Evolutionary conservation across 805 yeast species (phyloP).

Genomic region (Starmerella lactis-condensi): DNA sequence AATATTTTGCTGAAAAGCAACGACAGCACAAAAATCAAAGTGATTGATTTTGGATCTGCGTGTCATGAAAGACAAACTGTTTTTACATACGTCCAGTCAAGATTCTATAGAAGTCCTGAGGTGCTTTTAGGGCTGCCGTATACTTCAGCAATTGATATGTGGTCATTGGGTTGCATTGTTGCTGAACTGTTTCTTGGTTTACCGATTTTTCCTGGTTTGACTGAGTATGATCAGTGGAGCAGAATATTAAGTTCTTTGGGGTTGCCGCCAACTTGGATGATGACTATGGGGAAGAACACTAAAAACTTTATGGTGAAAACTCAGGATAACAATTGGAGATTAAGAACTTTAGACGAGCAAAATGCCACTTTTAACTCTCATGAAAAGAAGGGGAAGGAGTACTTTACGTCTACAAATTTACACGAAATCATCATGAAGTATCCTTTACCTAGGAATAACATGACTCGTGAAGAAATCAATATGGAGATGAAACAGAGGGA

Average conservation of each 20-base stretch:
- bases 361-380: conserved; percentile 26
- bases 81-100: conserved; percentile 78
- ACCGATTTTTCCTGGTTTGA: conserved; percentile 86
- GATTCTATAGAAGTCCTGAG: conserved; percentile 90
- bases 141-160: conserved; percentile 83
- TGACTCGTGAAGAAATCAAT: conserved; percentile 31
- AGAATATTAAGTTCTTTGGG: conserved; percentile 73
- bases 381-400: conserved; percentile 72
- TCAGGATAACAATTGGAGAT: conserved; percentile 22
- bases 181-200: conserved; percentile 81
- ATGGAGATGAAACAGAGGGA: conserved; percentile 56
- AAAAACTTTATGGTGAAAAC: conserved; percentile 42
- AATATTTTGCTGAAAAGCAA: conserved; percentile 66
- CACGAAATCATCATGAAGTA: conserved; percentile 63
- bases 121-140: conserved; percentile 82
- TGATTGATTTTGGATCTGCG: conserved; percentile 91
- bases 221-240: conserved; percentile 76
- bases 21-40: conserved; percentile 70
- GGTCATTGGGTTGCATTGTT: conserved; percentile 90
- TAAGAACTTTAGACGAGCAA: conserved; percentile 37
- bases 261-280: conserved; percentile 84
- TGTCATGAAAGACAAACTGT: conserved; percentile 80
- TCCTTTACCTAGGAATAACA: conserved; percentile 27
- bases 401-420: conserved; percentile 48
- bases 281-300: conserved; percentile 82